Evolutionary conservation across 345 rosid genomes (phyloP).

Genomic region (Geranium rotundifolium): DNA sequence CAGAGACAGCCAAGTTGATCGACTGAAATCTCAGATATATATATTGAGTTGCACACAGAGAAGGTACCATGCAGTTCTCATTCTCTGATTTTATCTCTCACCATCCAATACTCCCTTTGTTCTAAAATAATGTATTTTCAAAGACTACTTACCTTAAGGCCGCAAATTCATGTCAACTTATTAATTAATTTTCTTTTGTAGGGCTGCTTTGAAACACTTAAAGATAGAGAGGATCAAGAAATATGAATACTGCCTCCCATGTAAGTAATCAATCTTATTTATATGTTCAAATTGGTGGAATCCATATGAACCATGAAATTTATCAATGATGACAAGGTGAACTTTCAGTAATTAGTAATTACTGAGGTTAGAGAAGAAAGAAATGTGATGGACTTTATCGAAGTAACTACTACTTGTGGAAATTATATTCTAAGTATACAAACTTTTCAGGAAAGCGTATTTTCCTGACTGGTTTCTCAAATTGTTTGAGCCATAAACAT

Average conservation of each 20-base stretch:
- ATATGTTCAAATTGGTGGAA: slow-evolving; percentile 2
- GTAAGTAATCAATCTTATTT: slow-evolving; percentile 44
- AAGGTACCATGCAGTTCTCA: slow-evolving; percentile 29
- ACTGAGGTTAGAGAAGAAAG: not conserved
- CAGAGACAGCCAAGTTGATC: slow-evolving; percentile 81
- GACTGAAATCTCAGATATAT: slow-evolving; percentile 57
- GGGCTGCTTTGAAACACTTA: slow-evolving; percentile 82
- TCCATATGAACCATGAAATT: not conserved
- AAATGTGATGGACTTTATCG: not conserved
- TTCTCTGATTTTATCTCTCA: not conserved
- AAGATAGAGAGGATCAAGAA: slow-evolving; percentile 81
- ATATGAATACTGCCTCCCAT: slow-evolving; percentile 89
- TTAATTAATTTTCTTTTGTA: slow-evolving; percentile 26
- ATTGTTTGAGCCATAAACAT: not conserved
- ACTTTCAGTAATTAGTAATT: not conserved
- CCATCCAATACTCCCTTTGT: too few species aligned
- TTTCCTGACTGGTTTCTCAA: not conserved
- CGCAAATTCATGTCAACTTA: too few species aligned
- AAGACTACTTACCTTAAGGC: too few species aligned
- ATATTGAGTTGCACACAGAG: slow-evolving; percentile 77
- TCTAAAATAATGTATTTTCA: too few species aligned
- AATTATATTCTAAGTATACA: too few species aligned
- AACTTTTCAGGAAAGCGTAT: not conserved
- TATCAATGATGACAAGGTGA: too few species aligned
- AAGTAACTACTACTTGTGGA: not conserved